Base-by-base conservation (phyloP, 1,139 yeast genomes). In the Pichia sp. region DNA sequence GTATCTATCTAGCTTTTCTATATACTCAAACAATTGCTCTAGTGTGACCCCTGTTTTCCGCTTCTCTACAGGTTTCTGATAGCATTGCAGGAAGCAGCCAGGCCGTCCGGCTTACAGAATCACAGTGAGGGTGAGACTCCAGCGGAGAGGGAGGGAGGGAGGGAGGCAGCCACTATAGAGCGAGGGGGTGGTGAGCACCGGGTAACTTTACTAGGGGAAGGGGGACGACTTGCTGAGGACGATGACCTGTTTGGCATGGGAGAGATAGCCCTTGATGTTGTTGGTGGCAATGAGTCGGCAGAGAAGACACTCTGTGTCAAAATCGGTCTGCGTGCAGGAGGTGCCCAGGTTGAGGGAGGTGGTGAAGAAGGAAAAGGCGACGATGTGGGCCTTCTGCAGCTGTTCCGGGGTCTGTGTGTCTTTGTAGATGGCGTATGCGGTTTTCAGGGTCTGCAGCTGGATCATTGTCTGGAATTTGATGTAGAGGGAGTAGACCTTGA, bases 401-500 rank as follows among this genome's bases (percentile, higher is more conserved):
- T 34, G 38, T 5, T 34, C 38, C 11, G 38, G 38, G 6, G 38
- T 11, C 11, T 11, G 38, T 8, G 38, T 34, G 11, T 34, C 38
- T 36, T 51, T 32, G 19, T 31, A 44, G 11, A 44, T 31, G 3
- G 32, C 42, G 26, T 54, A 47, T 3, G 54, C 45, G 1, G 38
- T 36, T 19, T 11, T 32, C 5, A 49, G 16, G n/a, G 43, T 44
- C 29, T 51, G 46, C n/a, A 50, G 50, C 15, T 42, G 49, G 7
- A 54, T 34, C 10, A 42, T 30, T 10, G 44, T 32, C n/a, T 40
- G 31, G 5, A 51, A 34, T 31, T 48, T 43, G 58, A 83, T 82
- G 57, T 86, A 73, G 10, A 86, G 75, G 23, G 90, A 72, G 69
- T 84, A 89, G 36, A 90, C 72, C 58, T 85, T 84, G 55, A 79